Evolutionary conservation across 257 asterid genomes (phyloP), one percentile per base, ranked within the genome.

Genomic region (Haberlea rhodopensis): DNA sequence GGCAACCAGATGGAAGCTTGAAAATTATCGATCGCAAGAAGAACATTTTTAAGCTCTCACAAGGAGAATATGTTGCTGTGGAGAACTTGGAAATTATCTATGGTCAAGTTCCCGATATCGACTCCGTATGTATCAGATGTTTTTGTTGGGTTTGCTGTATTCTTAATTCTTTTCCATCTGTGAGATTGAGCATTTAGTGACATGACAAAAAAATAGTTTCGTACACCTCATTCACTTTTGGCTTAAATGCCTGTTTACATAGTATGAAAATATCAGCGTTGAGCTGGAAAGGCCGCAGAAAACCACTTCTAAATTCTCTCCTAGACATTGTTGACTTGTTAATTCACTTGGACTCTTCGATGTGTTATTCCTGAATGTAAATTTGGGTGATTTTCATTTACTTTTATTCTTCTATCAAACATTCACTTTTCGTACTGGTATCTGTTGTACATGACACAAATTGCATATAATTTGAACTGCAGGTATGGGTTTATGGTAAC

Each of bases 31-130:
- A 92, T 74, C 90, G 99, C 22, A 92, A 89, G 85, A 92, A 92
- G 82, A 92, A 92, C 71, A 92, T 92, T 68, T 92, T 92, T 79
- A 92, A 92, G 78, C 95, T 92, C 64, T 87, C 99, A 19, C 99
- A 92, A 76, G 99, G 99, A 70, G 99, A 92, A 78, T 92, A 92
- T 80, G 99, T 92, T 62, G 99, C 99, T 2, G 99, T 92, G 34
- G 99, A 92, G 81, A 89, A 87, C 77, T 78, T 92, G 82, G 99
- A 92, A 80, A 92, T 84, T 71, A 57, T 87, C 69, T 92, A 76
- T 53, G 96, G 96, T 59, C 76, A 67, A 34, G 88, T 71, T 71
- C 40, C 87, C 16, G 72, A 58, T 63, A 71, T 89, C 60, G 99
- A 92, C 69, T 75, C 86, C 86, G 99, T 92, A 89, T 29, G 85